A percentile compares a stretch with the other conserved stretches of the same genome.
Conservation (phyloP, 2,329 filamentous ascomycete species). For the Paecilomyces dactylethromorphus region DNA sequence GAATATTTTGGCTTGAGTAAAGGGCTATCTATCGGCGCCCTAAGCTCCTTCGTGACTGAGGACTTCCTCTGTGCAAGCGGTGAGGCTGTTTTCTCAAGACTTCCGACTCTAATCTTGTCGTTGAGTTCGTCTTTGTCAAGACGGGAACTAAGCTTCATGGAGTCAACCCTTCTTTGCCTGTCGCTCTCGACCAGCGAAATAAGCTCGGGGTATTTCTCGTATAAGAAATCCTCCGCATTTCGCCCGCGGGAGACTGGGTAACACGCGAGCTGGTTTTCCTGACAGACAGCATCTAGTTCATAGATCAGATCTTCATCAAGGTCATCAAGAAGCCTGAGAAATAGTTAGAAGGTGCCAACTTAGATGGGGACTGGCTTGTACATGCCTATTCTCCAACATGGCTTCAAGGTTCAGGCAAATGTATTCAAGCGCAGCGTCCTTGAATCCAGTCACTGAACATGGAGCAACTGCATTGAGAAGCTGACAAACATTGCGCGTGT, state of each 20-base stretch:
- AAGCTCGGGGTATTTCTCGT: constrained; percentile 42
- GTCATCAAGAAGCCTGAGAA: constrained; percentile 62
- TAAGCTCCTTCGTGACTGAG: constrained; percentile 34
- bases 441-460: constrained; percentile 77
- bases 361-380: background rate
- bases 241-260: constrained; percentile 73
- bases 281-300: constrained; percentile 74
- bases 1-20: constrained; percentile 62
- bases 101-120: constrained; percentile 54
- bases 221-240: constrained; percentile 52
- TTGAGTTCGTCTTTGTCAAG: constrained; percentile 63
- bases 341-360: constrained; percentile 8
- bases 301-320: constrained; percentile 76
- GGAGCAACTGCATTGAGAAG: constrained; percentile 81
- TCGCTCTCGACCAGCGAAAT: constrained; percentile 30
- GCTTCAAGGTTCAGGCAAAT: constrained; percentile 85
- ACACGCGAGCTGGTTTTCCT: constrained; percentile 71
- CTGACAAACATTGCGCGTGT: constrained; percentile 74
- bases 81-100: constrained; percentile 56
- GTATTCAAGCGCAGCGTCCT: constrained; percentile 81
- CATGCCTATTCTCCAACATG: constrained; percentile 77
- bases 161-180: constrained; percentile 62
- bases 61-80: constrained; percentile 39
- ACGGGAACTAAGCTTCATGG: constrained; percentile 63
- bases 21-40: constrained; percentile 55